phyloP scores from a whole-genome alignment of 805 yeast species.

The Suhomyces sp. region DNA sequence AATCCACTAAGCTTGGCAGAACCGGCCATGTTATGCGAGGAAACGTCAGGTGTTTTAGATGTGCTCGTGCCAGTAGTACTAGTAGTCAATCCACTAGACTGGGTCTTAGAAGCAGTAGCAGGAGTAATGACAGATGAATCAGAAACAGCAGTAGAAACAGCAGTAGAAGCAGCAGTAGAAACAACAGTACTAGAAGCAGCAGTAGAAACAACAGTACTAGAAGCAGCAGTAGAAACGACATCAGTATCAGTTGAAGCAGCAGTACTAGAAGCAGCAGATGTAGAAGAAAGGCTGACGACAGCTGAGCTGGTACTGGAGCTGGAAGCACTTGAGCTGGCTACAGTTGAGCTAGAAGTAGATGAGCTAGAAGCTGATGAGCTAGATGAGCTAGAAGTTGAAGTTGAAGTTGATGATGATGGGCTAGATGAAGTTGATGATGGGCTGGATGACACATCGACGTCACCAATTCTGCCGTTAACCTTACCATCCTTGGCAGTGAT shows the following conservation, averaged over 20 bases:
- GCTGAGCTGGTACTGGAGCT: constrained; percentile 2
- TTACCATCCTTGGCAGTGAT: constrained; percentile 56
- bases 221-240: constrained; percentile 1
- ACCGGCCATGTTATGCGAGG: not conserved
- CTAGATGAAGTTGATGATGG: too few species aligned
- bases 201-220: not conserved
- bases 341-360: too few species aligned
- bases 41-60: not conserved
- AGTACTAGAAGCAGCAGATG: not conserved
- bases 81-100: not conserved
- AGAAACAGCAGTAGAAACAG: constrained; percentile 1
- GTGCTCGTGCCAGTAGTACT: constrained; percentile 1
- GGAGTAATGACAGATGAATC: not conserved
- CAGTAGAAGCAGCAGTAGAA: not conserved
- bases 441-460: constrained; percentile 28
- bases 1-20: constrained; percentile 4
- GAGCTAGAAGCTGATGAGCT: too few species aligned
- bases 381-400: too few species aligned
- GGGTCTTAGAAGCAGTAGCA: not conserved
- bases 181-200: constrained; percentile 1
- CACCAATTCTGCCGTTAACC: constrained; percentile 55
- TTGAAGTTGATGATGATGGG: too few species aligned
- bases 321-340: constrained; percentile 5
- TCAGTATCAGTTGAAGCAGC: not conserved
- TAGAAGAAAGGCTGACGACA: constrained; percentile 1